phyloP scores from a whole-genome alignment of 139 green algal species.

The Asterochloris erici region DNA sequence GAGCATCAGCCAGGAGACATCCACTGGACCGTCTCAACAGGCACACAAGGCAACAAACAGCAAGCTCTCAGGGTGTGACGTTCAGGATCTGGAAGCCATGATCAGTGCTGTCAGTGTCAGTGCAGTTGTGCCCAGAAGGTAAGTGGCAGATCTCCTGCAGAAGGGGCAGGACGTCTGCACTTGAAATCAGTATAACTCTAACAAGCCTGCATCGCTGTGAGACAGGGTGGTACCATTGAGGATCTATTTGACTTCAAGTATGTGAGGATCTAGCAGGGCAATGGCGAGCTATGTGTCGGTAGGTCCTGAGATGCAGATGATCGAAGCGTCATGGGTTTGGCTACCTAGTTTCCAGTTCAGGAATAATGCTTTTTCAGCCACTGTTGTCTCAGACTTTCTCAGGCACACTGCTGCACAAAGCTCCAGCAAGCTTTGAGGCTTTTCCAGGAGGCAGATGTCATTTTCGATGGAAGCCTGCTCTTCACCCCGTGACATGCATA shows the following conservation, averaged over 20 bases:
- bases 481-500: background rate
- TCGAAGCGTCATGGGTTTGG: background rate
- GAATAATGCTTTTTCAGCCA: background rate
- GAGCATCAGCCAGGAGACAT: too few species aligned
- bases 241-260: background rate
- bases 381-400: background rate
- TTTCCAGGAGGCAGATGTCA: background rate
- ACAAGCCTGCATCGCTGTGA: too few species aligned
- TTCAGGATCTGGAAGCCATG: too few species aligned
- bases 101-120: too few species aligned
- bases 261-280: background rate
- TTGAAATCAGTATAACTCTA: too few species aligned
- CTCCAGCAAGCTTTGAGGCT: background rate
- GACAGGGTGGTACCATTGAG: too few species aligned
- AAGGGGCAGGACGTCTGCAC: too few species aligned
- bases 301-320: background rate
- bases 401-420: background rate
- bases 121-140: too few species aligned
- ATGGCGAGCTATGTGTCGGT: constrained; percentile 9
- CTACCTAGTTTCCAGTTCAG: background rate
- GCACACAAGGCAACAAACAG: too few species aligned
- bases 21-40: too few species aligned
- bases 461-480: background rate
- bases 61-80: too few species aligned
- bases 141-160: too few species aligned